Conservation (phyloP, 371 early-diverging fungal genomes). For the Rhizopus arrhizus region DNA sequence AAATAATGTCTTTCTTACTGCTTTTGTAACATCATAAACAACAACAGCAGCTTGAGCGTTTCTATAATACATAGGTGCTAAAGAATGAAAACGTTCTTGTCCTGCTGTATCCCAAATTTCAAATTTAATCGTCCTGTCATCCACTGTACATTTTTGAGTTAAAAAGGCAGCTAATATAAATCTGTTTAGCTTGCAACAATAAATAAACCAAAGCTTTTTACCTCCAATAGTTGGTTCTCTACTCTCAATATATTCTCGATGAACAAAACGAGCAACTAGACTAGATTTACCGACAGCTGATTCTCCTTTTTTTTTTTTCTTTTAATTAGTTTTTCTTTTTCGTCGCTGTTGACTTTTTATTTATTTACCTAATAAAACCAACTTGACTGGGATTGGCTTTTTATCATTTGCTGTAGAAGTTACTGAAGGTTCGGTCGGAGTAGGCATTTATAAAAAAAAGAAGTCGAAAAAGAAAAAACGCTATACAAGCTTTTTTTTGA, state of each 20-base stretch:
- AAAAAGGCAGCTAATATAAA: conserved; percentile 71
- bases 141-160: conserved; percentile 67
- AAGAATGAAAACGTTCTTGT: conserved; percentile 87
- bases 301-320: conserved; percentile 58
- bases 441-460: conserved; percentile 4
- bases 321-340: background rate
- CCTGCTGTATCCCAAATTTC: conserved; percentile 96
- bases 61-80: conserved; percentile 99
- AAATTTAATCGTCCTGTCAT: conserved; percentile 75
- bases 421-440: conserved; percentile 1
- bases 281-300: conserved; percentile 88
- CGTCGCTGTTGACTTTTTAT: background rate
- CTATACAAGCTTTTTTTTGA: no score
- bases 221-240: conserved; percentile 97
- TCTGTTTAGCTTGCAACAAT: background rate
- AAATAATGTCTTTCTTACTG: conserved; percentile 38
- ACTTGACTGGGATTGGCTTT: conserved; percentile 64
- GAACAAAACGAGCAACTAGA: conserved; percentile 83
- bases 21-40: conserved; percentile 94
- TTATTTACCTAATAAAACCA: conserved; percentile 67
- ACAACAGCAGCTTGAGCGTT: conserved; percentile 95
- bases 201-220: conserved; percentile 16
- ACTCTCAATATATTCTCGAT: conserved; percentile 91
- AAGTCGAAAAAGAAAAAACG: background rate
- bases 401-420: conserved; percentile 5